These are phyloP conservation scores for Metarhizium anisopliae DNA, from an alignment of 2,329 filamentous ascomycete species.

Conservation along the genomic window DNA sequence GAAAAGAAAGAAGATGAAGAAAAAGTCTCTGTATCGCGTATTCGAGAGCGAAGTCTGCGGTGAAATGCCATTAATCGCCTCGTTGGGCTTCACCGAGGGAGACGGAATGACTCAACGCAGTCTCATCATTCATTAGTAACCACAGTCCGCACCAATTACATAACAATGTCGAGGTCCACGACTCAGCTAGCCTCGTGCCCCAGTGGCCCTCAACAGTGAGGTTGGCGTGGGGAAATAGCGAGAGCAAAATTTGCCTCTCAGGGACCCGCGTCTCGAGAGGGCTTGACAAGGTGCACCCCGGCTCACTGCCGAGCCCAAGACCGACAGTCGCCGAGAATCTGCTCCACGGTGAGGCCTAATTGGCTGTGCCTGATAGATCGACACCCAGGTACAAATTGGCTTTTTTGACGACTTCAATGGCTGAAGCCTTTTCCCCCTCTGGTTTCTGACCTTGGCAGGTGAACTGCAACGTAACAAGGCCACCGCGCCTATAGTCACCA, in stretches of 20 bases:
- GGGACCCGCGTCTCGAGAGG: neutral
- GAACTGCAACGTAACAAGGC: conserved; percentile 2
- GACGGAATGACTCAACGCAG: neutral
- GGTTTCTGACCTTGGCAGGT: neutral
- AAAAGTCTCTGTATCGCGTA: neutral
- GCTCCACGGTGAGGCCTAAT: neutral
- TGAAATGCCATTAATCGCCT: neutral
- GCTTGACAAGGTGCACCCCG: neutral
- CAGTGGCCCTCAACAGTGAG: neutral
- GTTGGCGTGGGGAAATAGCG: neutral
- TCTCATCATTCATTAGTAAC: neutral
- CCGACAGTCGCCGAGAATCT: conserved; percentile 1
- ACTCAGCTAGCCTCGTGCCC: neutral
- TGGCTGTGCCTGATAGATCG: neutral
- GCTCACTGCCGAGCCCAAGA: neutral
- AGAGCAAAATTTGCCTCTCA: neutral
- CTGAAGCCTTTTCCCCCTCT: neutral
- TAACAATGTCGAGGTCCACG: neutral
- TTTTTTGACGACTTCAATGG: neutral
- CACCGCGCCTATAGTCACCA: neutral
- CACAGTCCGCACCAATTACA: neutral
- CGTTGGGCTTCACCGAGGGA: neutral
- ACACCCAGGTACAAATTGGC: neutral
- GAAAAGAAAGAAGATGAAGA: too few relatives aligned
- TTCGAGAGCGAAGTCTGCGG: neutral